Conservation (phyloP, 2,329 filamentous ascomycete species). For the Sporothrix euskadiensis region DNA sequence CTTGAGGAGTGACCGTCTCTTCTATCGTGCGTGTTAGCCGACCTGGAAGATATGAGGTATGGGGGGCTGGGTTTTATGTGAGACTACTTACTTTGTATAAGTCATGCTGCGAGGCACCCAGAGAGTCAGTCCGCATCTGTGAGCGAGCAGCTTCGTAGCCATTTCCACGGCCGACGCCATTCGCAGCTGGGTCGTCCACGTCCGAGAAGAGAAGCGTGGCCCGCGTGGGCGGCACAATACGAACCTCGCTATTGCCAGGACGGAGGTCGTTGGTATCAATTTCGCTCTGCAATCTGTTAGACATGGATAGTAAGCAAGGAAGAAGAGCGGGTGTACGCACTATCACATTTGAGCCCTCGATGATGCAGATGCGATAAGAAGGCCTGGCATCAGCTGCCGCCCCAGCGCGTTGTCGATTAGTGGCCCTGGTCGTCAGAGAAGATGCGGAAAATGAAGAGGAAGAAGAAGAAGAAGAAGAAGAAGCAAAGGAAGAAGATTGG, state of each 20-base stretch:
- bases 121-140: background rate
- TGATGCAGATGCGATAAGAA: background rate
- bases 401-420: background rate
- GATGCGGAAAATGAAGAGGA: background rate
- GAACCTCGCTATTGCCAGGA: slow-evolving; percentile 28
- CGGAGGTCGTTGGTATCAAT: slow-evolving; percentile 22
- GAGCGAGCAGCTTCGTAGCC: background rate
- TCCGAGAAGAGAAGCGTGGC: slow-evolving; percentile 28
- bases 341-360: background rate
- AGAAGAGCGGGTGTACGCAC: background rate
- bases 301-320: background rate
- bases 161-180: too few species aligned
- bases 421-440: background rate
- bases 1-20: slow-evolving; percentile 28
- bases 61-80: background rate
- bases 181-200: background rate
- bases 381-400: background rate
- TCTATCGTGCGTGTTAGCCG: background rate
- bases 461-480: background rate
- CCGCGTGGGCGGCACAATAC: slow-evolving; percentile 30
- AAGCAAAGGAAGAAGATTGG: background rate
- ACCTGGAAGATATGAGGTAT: background rate
- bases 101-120: slow-evolving; percentile 7
- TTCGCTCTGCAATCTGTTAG: slow-evolving; percentile 13
- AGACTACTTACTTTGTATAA: background rate